Evolutionary conservation across 108 stramenopile species (phyloP).

Genomic region (Fragilaria crotonensis): DNA sequence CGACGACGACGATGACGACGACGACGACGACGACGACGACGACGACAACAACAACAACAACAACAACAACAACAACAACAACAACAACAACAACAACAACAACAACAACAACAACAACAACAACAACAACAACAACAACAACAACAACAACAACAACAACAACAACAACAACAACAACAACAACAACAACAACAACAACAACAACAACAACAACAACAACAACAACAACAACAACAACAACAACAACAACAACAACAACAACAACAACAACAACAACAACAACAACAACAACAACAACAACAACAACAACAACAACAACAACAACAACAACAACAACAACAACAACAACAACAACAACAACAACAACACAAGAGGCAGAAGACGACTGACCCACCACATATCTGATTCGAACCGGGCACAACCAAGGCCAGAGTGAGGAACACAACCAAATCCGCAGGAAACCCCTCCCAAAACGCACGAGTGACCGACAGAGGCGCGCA

Average conservation of each 20-base stretch:
- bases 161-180: background rate
- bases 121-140: slow-evolving; percentile 1
- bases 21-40: no score
- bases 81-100: background rate
- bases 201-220: slow-evolving; percentile 1
- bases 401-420: no score
- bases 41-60: background rate
- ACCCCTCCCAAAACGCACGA: no score
- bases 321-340: background rate
- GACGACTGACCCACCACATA: no score
- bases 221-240: slow-evolving; percentile 2
- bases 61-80: background rate
- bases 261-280: slow-evolving; percentile 1
- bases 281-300: slow-evolving; percentile 5
- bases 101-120: background rate
- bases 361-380: background rate
- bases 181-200: slow-evolving; percentile 1
- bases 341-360: background rate
- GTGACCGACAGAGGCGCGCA: no score
- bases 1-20: no score
- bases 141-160: slow-evolving; percentile 1
- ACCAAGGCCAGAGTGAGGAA: no score
- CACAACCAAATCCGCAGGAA: no score
- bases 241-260: slow-evolving; percentile 1
- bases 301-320: slow-evolving; percentile 3